These are phyloP conservation scores for Ceratocystis papillata DNA, from an alignment of 2,329 filamentous ascomycete genomes.

Conservation along the genomic window DNA sequence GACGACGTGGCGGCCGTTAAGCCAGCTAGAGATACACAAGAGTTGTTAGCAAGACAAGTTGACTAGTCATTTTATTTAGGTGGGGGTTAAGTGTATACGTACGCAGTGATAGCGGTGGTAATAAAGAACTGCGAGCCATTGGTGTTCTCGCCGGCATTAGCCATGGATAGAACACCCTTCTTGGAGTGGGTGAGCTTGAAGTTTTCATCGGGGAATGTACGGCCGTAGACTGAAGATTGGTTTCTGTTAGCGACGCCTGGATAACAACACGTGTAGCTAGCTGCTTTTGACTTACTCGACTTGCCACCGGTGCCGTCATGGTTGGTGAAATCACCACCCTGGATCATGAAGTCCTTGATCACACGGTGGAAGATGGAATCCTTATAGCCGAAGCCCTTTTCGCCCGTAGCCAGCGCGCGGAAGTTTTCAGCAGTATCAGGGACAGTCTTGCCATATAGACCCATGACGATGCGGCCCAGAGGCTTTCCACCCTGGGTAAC, in stretches of 20 bases:
- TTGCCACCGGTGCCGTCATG: slow-evolving; percentile 75
- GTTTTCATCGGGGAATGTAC: slow-evolving; percentile 81
- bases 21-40: slow-evolving; percentile 46
- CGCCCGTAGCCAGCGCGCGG: slow-evolving; percentile 69
- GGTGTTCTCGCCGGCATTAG: slow-evolving; percentile 74
- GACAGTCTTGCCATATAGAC: slow-evolving; percentile 78
- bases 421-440: slow-evolving; percentile 66
- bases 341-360: slow-evolving; percentile 86
- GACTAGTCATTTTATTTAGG: background rate
- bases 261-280: background rate
- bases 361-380: slow-evolving; percentile 79
- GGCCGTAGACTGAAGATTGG: slow-evolving; percentile 59
- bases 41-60: background rate
- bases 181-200: slow-evolving; percentile 91
- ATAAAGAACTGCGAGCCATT: slow-evolving; percentile 89
- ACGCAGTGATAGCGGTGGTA: slow-evolving; percentile 69
- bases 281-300: slow-evolving; percentile 50
- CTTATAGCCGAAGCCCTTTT: slow-evolving; percentile 77
- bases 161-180: slow-evolving; percentile 74
- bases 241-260: background rate
- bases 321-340: slow-evolving; percentile 79
- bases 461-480: slow-evolving; percentile 65
- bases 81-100: slow-evolving; percentile 31
- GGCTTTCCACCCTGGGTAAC: slow-evolving; percentile 64
- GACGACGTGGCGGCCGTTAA: slow-evolving; percentile 75